Percentiles rank a stretch among this genome's conserved stretches.
These are phyloP conservation scores for Lachnellula hyalina DNA, from an alignment of 2,329 filamentous ascomycete species.

Conservation along the genomic window DNA sequence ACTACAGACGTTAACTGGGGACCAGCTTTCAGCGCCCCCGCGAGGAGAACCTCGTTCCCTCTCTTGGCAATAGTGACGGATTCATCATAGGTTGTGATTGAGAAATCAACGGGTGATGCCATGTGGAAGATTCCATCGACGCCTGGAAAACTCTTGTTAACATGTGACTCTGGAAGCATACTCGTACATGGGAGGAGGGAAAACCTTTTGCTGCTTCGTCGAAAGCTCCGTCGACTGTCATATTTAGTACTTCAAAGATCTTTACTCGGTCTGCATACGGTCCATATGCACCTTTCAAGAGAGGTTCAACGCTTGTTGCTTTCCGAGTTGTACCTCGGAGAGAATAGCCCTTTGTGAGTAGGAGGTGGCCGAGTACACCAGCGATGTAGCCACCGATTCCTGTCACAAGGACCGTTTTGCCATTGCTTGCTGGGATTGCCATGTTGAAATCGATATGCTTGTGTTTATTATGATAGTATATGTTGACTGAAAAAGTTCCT, in stretches of 20 bases:
- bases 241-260: slow-evolving; percentile 27
- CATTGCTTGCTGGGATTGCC: slow-evolving; percentile 22
- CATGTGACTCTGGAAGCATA: slow-evolving; percentile 1
- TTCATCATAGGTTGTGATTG: slow-evolving; percentile 28
- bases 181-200: neutral
- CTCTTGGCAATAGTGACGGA: slow-evolving; percentile 24
- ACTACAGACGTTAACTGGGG: slow-evolving; percentile 37
- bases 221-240: slow-evolving; percentile 26
- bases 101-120: slow-evolving; percentile 29
- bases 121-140: slow-evolving; percentile 30
- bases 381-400: slow-evolving; percentile 34
- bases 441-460: slow-evolving; percentile 6
- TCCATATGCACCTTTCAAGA: slow-evolving; percentile 26
- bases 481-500: too few relatives aligned
- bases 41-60: slow-evolving; percentile 27
- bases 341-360: slow-evolving; percentile 28
- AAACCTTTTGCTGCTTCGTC: slow-evolving; percentile 26
- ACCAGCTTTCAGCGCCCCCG: slow-evolving; percentile 29
- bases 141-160: slow-evolving; percentile 12
- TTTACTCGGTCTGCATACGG: slow-evolving; percentile 24
- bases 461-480: too few relatives aligned
- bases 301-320: slow-evolving; percentile 16
- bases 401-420: slow-evolving; percentile 30
- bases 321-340: slow-evolving; percentile 29
- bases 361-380: slow-evolving; percentile 23